phyloP scores from a whole-genome alignment of 495 filamentous ascomycete genomes.

The Neurospora tetrasperma region DNA sequence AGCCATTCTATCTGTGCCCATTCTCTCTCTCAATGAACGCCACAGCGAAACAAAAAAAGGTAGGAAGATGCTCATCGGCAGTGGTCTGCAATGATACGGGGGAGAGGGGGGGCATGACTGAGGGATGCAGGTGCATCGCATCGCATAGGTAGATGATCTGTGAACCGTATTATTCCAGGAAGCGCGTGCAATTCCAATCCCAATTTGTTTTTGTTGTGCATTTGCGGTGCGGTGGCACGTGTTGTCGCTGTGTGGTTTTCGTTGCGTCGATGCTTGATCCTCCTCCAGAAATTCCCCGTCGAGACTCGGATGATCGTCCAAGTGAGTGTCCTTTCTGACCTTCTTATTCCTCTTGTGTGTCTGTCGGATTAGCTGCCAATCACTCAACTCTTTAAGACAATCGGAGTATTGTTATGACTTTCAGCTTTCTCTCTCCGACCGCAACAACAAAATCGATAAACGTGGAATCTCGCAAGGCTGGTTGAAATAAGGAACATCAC shows the following conservation, averaged over 20 bases:
- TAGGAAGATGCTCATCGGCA: not conserved
- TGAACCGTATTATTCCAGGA: not conserved
- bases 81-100: not conserved
- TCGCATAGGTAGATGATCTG: not conserved
- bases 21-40: not conserved
- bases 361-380: not conserved
- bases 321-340: not conserved
- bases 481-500: not conserved
- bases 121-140: not conserved
- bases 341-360: not conserved
- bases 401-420: not conserved
- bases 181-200: not conserved
- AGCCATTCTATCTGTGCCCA: not conserved
- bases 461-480: too few species aligned
- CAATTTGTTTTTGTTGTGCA: not conserved
- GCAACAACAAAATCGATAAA: too few species aligned
- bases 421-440: too few species aligned
- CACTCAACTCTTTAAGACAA: not conserved
- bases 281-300: not conserved
- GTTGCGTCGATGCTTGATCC: not conserved
- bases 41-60: not conserved
- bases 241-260: not conserved
- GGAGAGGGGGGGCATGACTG: not conserved
- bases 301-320: not conserved
- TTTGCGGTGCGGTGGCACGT: not conserved